Evolutionary conservation across 164 flowering plant species (phyloP).

Genomic region (Umbilicus rupestris): DNA sequence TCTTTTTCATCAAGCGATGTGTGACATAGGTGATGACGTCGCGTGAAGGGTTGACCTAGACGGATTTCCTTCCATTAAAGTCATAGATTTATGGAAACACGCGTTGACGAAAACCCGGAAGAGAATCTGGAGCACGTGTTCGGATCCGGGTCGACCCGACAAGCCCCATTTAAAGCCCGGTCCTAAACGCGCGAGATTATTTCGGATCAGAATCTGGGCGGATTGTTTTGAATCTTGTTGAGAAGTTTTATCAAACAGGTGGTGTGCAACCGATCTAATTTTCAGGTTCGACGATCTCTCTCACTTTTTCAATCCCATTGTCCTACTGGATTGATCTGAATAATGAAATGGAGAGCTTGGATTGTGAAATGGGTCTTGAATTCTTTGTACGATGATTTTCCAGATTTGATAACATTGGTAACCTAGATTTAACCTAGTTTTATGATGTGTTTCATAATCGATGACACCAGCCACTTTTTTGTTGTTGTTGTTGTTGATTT

Average conservation of each 20-base stretch:
- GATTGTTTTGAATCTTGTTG: no score
- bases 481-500: not conserved
- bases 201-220: no score
- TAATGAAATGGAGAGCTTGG: not conserved
- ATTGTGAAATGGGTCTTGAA: not conserved
- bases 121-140: no score
- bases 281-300: not conserved
- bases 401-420: not conserved
- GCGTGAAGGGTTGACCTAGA: not conserved
- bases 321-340: not conserved
- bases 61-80: not conserved
- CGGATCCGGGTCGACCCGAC: no score
- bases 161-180: no score
- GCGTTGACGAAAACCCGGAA: no score
- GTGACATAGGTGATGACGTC: constrained; percentile 1
- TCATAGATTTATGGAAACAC: no score
- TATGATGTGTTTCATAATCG: not conserved
- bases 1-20: not conserved
- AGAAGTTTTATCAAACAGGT: not conserved
- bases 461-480: not conserved
- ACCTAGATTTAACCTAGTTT: not conserved
- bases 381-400: not conserved
- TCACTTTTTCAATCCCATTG: not conserved
- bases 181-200: no score
- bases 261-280: not conserved